Evolutionary conservation across 2,329 filamentous ascomycete genomes (phyloP).

Genomic region (Aureobasidium sp.): DNA sequence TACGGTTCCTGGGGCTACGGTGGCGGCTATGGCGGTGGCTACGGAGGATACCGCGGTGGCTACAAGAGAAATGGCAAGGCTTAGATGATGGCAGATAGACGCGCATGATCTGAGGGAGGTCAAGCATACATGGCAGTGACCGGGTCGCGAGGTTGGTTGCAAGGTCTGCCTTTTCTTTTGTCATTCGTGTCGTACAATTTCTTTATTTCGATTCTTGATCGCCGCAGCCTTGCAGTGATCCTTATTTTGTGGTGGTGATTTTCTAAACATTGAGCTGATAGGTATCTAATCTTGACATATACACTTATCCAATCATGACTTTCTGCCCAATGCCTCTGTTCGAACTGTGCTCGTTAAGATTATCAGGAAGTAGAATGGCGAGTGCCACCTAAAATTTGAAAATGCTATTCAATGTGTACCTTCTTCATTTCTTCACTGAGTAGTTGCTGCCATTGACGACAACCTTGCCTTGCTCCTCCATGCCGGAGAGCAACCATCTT

Average conservation of each 20-base stretch:
- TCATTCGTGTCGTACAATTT: neutral
- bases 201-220: neutral
- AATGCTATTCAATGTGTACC: neutral
- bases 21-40: neutral
- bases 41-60: slow-evolving; percentile 3
- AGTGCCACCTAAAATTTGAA: neutral
- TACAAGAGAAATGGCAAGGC: slow-evolving; percentile 2
- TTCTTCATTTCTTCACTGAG: slow-evolving; percentile 20
- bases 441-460: slow-evolving; percentile 34
- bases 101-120: neutral
- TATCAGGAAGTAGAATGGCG: neutral
- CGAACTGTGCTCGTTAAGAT: neutral
- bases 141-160: neutral
- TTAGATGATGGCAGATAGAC: neutral
- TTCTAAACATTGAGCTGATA: neutral
- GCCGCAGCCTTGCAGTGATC: neutral
- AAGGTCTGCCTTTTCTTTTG: neutral
- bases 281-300: neutral
- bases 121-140: neutral
- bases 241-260: neutral
- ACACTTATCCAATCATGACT: neutral
- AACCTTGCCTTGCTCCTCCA: slow-evolving; percentile 65
- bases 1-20: neutral
- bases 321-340: neutral
- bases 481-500: slow-evolving; percentile 67